Percentiles rank a stretch among this genome's conserved stretches.
Conservation (phyloP, 306 rosid genomes). For the Ormosia emarginata region DNA sequence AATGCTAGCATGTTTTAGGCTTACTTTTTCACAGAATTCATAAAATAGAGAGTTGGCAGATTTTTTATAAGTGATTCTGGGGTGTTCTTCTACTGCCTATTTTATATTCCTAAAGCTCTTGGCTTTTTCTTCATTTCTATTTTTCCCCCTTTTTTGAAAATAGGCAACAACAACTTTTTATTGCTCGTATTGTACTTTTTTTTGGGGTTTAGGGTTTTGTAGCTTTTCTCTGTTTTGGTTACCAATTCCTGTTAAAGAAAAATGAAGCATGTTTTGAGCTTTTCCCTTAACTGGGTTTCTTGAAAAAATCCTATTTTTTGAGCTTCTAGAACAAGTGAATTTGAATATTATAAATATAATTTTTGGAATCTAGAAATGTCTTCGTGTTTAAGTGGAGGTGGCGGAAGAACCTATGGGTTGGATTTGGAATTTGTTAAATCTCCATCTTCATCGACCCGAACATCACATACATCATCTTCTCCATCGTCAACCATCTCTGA, state of each 20-base stretch:
- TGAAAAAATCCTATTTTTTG: too few species aligned
- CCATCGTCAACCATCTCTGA: slow-evolving; percentile 85
- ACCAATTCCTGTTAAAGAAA: background rate
- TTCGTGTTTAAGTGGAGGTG: slow-evolving; percentile 67
- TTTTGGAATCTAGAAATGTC: slow-evolving; percentile 32
- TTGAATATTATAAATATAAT: too few species aligned
- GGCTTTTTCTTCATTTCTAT: slow-evolving; percentile 41
- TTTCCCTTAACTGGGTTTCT: background rate
- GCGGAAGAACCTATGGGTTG: slow-evolving; percentile 70
- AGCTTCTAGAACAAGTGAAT: too few species aligned
- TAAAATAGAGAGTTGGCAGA: background rate
- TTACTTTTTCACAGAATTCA: background rate
- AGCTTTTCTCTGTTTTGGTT: background rate
- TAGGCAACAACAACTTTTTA: background rate
- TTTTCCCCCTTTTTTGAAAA: background rate
- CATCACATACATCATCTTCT: slow-evolving; percentile 60
- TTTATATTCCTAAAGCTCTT: slow-evolving; percentile 17
- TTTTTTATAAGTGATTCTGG: background rate
- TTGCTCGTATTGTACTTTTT: slow-evolving; percentile 23
- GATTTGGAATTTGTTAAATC: slow-evolving; percentile 82
- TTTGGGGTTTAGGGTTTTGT: slow-evolving; percentile 81
- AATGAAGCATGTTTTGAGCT: background rate
- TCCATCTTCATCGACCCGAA: slow-evolving; percentile 48
- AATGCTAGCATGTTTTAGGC: background rate
- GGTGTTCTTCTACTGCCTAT: background rate